Evolutionary conservation across 2,329 filamentous ascomycete genomes (phyloP).

Genomic region (Hysterium pulicare): DNA sequence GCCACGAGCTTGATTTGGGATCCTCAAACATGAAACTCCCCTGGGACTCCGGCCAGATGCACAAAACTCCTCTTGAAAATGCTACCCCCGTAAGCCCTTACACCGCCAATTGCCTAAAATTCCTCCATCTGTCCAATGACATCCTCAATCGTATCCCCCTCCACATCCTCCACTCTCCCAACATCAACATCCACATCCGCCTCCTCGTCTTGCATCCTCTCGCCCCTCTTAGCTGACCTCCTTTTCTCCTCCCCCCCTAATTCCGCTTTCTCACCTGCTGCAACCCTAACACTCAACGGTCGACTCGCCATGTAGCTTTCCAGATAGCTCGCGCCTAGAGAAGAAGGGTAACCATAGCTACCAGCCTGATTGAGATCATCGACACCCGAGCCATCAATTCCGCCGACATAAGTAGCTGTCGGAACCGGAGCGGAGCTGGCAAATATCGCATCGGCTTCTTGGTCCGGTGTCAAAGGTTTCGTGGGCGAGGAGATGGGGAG

Average conservation of each 20-base stretch:
- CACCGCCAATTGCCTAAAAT: too few species aligned
- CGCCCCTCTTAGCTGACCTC: not conserved
- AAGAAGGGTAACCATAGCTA: constrained; percentile 32
- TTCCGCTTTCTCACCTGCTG: constrained; percentile 30
- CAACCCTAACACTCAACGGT: constrained; percentile 32
- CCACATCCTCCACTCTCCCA: not conserved
- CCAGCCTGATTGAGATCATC: constrained; percentile 34
- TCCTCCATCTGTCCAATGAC: constrained; percentile 5
- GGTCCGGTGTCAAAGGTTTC: constrained; percentile 20
- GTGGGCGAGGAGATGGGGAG: too few species aligned
- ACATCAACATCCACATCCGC: not conserved
- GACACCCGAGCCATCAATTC: constrained; percentile 28
- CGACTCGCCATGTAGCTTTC: constrained; percentile 37
- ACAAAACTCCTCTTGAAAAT: too few species aligned
- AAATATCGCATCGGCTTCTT: constrained; percentile 8
- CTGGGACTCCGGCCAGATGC: too few species aligned
- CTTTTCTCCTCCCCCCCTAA: constrained; percentile 22
- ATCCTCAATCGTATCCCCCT: not conserved
- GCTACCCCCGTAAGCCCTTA: too few species aligned
- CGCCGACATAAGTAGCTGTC: constrained; percentile 35
- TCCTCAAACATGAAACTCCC: too few species aligned
- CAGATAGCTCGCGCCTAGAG: constrained; percentile 35
- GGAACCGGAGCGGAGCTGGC: constrained; percentile 17
- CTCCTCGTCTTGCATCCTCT: not conserved
- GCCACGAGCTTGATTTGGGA: too few species aligned